Percentiles rank a stretch among this genome's conserved stretches.
These are phyloP conservation scores for Chlorencoelia australis DNA, from an alignment of 2,329 filamentous ascomycete species.

Conservation along the genomic window DNA sequence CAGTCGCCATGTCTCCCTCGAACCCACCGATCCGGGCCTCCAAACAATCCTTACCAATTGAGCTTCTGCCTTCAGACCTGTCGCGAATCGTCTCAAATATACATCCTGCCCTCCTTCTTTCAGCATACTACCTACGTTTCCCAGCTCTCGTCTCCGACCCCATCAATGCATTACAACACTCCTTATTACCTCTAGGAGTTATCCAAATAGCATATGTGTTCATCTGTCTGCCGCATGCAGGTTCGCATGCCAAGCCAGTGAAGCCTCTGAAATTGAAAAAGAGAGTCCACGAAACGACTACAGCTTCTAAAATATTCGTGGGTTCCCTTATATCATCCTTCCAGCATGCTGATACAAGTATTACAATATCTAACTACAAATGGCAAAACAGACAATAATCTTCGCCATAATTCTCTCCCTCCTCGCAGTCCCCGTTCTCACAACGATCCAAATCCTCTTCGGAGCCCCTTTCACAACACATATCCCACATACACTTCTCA, in stretches of 20 bases:
- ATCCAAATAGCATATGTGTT: constrained; percentile 56
- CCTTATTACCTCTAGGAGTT: constrained; percentile 51
- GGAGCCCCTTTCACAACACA: constrained; percentile 85
- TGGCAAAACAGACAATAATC: constrained; percentile 32
- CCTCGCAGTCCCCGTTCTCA: constrained; percentile 42
- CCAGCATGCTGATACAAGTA: neutral
- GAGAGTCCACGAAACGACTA: constrained; percentile 16
- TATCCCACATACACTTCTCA: constrained; percentile 65
- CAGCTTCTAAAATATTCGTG: constrained; percentile 12
- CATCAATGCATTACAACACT: constrained; percentile 47
- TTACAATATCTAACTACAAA: neutral
- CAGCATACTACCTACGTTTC: constrained; percentile 55
- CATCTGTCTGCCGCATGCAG: constrained; percentile 54
- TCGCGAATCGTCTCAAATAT: constrained; percentile 50
- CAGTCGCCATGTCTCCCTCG: constrained; percentile 22
- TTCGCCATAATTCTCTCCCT: constrained; percentile 51
- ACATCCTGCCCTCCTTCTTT: constrained; percentile 59
- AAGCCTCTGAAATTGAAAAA: constrained; percentile 48
- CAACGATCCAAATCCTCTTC: constrained; percentile 62
- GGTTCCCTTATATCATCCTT: neutral
- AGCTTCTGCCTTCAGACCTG: constrained; percentile 25
- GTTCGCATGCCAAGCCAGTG: constrained; percentile 30
- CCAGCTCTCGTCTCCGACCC: constrained; percentile 59
- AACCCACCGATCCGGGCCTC: constrained; percentile 6
- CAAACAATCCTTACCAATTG: constrained; percentile 19